These are phyloP conservation scores for Penicillium waksmanii DNA, from an alignment of 495 filamentous ascomycete genomes.

Conservation along the genomic window DNA sequence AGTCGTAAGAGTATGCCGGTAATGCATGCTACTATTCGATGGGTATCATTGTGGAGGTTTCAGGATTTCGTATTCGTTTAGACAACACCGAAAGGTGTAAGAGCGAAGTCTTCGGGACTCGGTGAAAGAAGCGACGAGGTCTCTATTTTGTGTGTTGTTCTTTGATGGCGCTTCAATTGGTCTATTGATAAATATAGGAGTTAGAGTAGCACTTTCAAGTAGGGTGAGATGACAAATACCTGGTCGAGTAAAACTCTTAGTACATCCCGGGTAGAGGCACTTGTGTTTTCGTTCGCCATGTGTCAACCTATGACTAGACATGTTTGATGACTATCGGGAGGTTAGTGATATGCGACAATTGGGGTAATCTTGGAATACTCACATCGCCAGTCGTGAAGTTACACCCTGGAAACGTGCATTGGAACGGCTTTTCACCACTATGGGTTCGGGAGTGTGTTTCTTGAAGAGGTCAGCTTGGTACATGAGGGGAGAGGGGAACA, in stretches of 20 bases:
- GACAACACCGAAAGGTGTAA: slow-evolving; percentile 31
- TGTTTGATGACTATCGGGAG: slow-evolving; percentile 46
- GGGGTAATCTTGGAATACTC: slow-evolving; percentile 18
- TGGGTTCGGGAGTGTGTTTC: slow-evolving; percentile 57
- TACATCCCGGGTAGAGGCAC: slow-evolving; percentile 46
- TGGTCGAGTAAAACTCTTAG: slow-evolving; percentile 53
- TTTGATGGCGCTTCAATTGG: slow-evolving; percentile 51
- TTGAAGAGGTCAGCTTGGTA: slow-evolving; percentile 12
- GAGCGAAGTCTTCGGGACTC: slow-evolving; percentile 30
- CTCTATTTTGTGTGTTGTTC: slow-evolving; percentile 47
- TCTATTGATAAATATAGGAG: slow-evolving; percentile 27
- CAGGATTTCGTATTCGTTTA: slow-evolving; percentile 10
- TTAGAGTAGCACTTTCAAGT: neutral
- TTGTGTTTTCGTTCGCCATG: slow-evolving; percentile 53
- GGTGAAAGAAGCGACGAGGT: slow-evolving; percentile 25
- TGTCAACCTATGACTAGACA: slow-evolving; percentile 53
- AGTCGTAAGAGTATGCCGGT: slow-evolving; percentile 19
- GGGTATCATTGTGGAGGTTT: neutral
- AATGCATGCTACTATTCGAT: slow-evolving; percentile 6
- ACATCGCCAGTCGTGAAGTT: slow-evolving; percentile 53
- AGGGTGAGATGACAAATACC: slow-evolving; percentile 30
- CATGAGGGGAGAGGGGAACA: too few species aligned
- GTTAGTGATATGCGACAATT: neutral
- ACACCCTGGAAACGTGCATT: slow-evolving; percentile 53
- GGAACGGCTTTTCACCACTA: slow-evolving; percentile 55